Conservation (phyloP, 2,329 filamentous ascomycete species). For the Trichophyton rubrum region DNA sequence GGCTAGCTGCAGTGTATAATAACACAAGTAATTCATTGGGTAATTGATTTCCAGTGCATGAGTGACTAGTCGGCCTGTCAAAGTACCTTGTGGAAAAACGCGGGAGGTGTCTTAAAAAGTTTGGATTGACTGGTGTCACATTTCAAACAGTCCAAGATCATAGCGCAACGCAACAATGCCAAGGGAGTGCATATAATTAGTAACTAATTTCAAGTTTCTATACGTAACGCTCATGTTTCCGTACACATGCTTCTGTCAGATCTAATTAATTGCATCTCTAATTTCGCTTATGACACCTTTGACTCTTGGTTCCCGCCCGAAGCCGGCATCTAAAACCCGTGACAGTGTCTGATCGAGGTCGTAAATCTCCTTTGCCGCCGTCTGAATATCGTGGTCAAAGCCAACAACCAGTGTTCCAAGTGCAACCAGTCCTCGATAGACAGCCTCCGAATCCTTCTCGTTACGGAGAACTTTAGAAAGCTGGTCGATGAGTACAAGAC, state of each 20-base stretch:
- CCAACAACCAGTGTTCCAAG: conserved; percentile 60
- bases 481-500: conserved; percentile 46
- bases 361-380: conserved; percentile 46
- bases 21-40: not conserved
- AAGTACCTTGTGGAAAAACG: not conserved
- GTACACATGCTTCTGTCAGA: not conserved
- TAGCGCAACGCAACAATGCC: not conserved
- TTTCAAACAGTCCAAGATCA: not conserved
- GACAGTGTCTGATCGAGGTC: conserved; percentile 38
- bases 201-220: not conserved
- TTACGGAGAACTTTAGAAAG: conserved; percentile 50
- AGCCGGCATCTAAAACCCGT: conserved; percentile 35
- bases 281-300: conserved; percentile 51
- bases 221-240: not conserved
- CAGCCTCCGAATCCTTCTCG: conserved; percentile 65
- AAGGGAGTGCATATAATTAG: not conserved
- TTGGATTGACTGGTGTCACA: not conserved
- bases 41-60: not conserved
- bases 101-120: not conserved
- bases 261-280: conserved; percentile 26
- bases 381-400: conserved; percentile 47
- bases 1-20: not conserved
- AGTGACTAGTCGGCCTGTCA: not conserved
- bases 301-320: conserved; percentile 48
- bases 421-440: conserved; percentile 72